Percentiles rank a stretch among this genome's conserved stretches.
Evolutionary conservation across 768 basidiomycete species (phyloP).

Genomic region (Leccinellum albellum): DNA sequence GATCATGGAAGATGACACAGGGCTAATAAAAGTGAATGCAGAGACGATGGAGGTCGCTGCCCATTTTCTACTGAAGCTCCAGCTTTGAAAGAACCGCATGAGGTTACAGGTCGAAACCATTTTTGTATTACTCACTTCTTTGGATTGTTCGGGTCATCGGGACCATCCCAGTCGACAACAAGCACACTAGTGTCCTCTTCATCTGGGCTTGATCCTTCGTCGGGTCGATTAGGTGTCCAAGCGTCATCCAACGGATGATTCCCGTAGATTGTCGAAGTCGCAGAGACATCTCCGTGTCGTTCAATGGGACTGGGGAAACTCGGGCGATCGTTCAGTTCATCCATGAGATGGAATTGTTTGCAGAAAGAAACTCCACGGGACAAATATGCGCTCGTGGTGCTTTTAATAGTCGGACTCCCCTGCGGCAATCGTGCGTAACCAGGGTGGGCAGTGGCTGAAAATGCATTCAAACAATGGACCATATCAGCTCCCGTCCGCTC

Average conservation of each 20-base stretch:
- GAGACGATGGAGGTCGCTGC: conserved; percentile 61
- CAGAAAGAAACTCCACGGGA: neutral
- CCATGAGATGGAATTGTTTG: neutral
- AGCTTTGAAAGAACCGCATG: conserved; percentile 36
- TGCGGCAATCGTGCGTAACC: neutral
- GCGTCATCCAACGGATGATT: neutral
- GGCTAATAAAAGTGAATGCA: conserved; percentile 63
- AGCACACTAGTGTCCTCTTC: neutral
- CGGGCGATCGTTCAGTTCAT: neutral
- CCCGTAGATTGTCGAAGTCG: neutral
- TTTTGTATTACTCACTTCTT: conserved; percentile 44
- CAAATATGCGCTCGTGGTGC: neutral
- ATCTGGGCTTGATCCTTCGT: neutral
- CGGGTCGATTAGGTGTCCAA: neutral
- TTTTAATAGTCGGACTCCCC: neutral
- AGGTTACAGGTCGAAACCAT: too few species aligned
- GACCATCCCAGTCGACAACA: conserved; percentile 63
- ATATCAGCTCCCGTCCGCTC: neutral
- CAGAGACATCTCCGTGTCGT: neutral
- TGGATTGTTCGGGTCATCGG: conserved; percentile 55
- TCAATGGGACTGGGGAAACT: neutral
- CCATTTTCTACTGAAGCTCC: conserved; percentile 60
- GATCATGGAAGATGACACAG: conserved; percentile 71
- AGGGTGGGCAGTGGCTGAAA: neutral
- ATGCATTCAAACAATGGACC: neutral